phyloP scores from a whole-genome alignment of 768 basidiomycete species.

The Tulasnella sp. region DNA sequence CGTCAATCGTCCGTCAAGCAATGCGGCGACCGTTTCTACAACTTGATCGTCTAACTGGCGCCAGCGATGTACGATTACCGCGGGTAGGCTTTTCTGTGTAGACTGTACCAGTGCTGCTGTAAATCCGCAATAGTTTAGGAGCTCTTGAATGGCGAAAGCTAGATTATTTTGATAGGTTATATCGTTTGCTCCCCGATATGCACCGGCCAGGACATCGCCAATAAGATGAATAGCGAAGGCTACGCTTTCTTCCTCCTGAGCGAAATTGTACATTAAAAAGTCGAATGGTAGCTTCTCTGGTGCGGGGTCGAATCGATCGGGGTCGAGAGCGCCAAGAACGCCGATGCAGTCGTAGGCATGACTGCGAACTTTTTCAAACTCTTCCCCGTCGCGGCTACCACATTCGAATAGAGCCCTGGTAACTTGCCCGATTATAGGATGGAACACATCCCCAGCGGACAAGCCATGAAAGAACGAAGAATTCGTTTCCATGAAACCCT shows the following conservation, averaged over 20 bases:
- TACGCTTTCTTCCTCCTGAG: conserved; percentile 73
- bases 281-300: conserved; percentile 65
- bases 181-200: conserved; percentile 92
- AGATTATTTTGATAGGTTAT: conserved; percentile 87
- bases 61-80: conserved; percentile 79
- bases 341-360: conserved; percentile 90
- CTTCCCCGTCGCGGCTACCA: conserved; percentile 79
- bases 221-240: conserved; percentile 87
- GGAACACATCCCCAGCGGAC: conserved; percentile 85
- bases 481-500: conserved; percentile 56
- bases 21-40: conserved; percentile 80
- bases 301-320: conserved; percentile 81
- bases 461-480: conserved; percentile 56
- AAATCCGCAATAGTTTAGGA: conserved; percentile 86
- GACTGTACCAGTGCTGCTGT: conserved; percentile 69
- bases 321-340: conserved; percentile 90
- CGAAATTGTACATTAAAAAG: conserved; percentile 72
- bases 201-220: conserved; percentile 79
- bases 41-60: conserved; percentile 76
- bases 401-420: conserved; percentile 67
- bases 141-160: conserved; percentile 89
- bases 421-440: conserved; percentile 70
- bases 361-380: conserved; percentile 63
- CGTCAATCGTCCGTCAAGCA: conserved; percentile 71
- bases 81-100: conserved; percentile 54